These are phyloP conservation scores for Licmophora abbreviata DNA, from an alignment of 108 stramenopile genomes.

Conservation along the genomic window DNA sequence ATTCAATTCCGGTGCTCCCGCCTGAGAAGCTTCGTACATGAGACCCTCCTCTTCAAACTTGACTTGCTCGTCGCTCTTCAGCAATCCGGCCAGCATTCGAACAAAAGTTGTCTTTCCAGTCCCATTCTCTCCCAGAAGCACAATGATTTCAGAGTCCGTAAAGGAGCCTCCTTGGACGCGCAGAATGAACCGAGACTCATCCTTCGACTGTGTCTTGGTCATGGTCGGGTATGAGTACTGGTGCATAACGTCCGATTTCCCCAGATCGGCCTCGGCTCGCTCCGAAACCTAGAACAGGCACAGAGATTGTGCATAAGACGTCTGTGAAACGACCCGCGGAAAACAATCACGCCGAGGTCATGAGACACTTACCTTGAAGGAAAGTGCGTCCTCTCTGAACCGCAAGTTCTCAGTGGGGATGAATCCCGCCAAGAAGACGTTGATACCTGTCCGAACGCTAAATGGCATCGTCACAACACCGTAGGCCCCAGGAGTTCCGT, in stretches of 20 bases:
- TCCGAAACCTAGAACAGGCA: constrained; percentile 42
- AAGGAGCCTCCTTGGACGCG: constrained; percentile 93
- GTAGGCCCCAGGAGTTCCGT: constrained; percentile 93
- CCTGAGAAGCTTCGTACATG: constrained; percentile 71
- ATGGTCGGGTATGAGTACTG: constrained; percentile 89
- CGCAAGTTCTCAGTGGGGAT: constrained; percentile 98
- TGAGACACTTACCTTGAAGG: constrained; percentile 87
- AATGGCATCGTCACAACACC: constrained; percentile 99
- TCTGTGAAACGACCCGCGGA: neutral
- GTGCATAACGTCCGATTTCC: constrained; percentile 69
- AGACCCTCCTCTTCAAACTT: constrained; percentile 69
- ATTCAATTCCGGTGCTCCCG: constrained; percentile 91
- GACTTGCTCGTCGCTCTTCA: constrained; percentile 90
- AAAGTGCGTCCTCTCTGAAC: constrained; percentile 94
- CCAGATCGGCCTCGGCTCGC: constrained; percentile 55
- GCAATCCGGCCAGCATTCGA: constrained; percentile 93
- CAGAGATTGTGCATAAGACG: constrained; percentile 1
- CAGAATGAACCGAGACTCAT: constrained; percentile 80
- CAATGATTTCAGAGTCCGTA: constrained; percentile 97
- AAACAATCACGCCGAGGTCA: neutral
- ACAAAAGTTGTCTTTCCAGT: constrained; percentile 94
- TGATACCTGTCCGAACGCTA: constrained; percentile 97
- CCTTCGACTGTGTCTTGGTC: constrained; percentile 93
- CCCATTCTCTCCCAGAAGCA: constrained; percentile 96
- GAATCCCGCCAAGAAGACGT: constrained; percentile 98